These are phyloP conservation scores for Colletotrichum sp. DNA, from an alignment of 2,329 filamentous ascomycete species.

Conservation along the genomic window DNA sequence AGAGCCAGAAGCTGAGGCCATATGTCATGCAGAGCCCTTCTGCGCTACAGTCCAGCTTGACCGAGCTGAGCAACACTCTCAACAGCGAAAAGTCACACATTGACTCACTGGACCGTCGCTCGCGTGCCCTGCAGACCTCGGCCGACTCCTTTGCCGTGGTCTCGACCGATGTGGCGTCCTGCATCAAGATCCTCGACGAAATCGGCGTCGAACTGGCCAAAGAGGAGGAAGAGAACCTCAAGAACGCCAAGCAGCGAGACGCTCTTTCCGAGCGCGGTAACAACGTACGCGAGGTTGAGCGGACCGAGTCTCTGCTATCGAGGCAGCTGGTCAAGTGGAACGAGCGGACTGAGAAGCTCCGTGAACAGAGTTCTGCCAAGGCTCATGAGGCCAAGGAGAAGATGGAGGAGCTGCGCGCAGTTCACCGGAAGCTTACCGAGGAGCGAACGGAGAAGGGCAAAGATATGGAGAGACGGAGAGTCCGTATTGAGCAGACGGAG, in stretches of 20 bases:
- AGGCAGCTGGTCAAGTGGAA: constrained; percentile 86
- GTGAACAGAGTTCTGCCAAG: constrained; percentile 81
- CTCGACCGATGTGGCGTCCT: constrained; percentile 82
- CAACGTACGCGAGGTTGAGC: constrained; percentile 89
- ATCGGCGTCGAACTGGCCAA: constrained; percentile 83
- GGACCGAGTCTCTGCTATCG: constrained; percentile 82
- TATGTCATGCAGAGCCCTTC: constrained; percentile 91
- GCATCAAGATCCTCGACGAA: constrained; percentile 88
- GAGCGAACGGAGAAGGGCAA: constrained; percentile 86
- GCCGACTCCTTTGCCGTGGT: constrained; percentile 89
- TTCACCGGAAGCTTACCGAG: constrained; percentile 81
- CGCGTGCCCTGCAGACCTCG: constrained; percentile 90
- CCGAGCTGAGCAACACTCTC: constrained; percentile 81
- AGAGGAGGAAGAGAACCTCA: constrained; percentile 87
- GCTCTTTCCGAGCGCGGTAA: constrained; percentile 87
- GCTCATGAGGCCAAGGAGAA: constrained; percentile 80
- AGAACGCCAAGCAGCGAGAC: constrained; percentile 82
- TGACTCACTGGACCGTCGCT: constrained; percentile 83
- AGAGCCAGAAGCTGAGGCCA: constrained; percentile 86
- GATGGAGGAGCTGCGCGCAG: constrained; percentile 86
- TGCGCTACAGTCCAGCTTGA: constrained; percentile 79
- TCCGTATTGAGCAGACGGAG: constrained; percentile 97
- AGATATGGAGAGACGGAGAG: constrained; percentile 89
- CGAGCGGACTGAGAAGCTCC: constrained; percentile 83
- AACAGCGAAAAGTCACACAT: constrained; percentile 82